Conservation (phyloP, 2,329 filamentous ascomycete species). For the Colletotrichum godetiae region DNA sequence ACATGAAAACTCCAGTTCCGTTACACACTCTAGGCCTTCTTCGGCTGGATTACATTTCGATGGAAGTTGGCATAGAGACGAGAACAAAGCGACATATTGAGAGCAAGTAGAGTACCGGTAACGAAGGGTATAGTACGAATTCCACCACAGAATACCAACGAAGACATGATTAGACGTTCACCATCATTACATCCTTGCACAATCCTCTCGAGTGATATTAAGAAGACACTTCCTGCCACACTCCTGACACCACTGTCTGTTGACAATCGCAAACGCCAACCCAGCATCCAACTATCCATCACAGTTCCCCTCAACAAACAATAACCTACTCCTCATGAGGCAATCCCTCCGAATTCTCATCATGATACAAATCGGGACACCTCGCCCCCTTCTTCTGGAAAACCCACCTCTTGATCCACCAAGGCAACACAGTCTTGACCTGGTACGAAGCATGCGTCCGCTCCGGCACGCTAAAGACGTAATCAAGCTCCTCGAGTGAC, state of each 20-base stretch:
- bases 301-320: too few species aligned
- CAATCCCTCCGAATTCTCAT: not conserved
- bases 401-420: slow-evolving; percentile 69
- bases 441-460: slow-evolving; percentile 68
- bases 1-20: not conserved
- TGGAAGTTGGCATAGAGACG: not conserved
- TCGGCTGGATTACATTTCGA: not conserved
- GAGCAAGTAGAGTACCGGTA: not conserved
- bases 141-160: not conserved
- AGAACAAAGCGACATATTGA: too few species aligned
- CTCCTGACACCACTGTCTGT: not conserved
- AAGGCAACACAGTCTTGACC: slow-evolving; percentile 65
- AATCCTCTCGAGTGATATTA: not conserved
- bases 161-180: not conserved
- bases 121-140: slow-evolving; percentile 7
- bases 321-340: not conserved
- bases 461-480: slow-evolving; percentile 70
- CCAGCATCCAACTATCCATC: not conserved
- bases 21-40: not conserved
- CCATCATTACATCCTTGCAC: not conserved
- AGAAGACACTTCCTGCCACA: not conserved
- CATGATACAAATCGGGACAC: slow-evolving; percentile 43
- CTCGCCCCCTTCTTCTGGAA: slow-evolving; percentile 56
- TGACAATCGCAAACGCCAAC: not conserved
- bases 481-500: slow-evolving; percentile 67